These are phyloP conservation scores for Alternaria ventricosa DNA, from an alignment of 2,329 filamentous ascomycete species.

Conservation along the genomic window DNA sequence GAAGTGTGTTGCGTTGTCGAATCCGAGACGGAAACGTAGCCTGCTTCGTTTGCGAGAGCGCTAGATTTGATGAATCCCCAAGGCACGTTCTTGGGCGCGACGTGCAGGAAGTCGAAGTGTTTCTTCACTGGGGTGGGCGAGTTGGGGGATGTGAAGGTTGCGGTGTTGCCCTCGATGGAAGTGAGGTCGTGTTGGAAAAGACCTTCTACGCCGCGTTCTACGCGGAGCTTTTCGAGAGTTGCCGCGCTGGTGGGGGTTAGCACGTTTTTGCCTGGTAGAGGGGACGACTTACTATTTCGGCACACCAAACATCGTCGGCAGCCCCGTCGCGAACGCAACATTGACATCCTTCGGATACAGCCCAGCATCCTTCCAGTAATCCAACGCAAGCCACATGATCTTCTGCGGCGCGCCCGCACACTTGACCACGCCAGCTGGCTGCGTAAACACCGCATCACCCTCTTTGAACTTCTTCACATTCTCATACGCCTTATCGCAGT, in stretches of 20 bases:
- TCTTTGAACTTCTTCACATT: constrained; percentile 42
- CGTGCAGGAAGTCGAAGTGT: constrained; percentile 49
- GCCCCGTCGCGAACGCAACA: constrained; percentile 48
- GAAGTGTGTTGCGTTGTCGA: constrained; percentile 46
- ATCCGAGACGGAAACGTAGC: constrained; percentile 48
- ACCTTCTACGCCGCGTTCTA: constrained; percentile 46
- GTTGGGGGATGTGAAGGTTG: constrained; percentile 39
- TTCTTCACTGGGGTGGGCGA: constrained; percentile 35
- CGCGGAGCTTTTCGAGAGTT: constrained; percentile 44
- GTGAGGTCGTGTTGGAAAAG: constrained; percentile 50
- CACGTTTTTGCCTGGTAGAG: not conserved
- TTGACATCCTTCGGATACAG: constrained; percentile 45
- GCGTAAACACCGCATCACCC: constrained; percentile 49
- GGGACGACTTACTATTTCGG: constrained; percentile 36
- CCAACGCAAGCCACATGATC: constrained; percentile 52
- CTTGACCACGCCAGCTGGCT: constrained; percentile 49
- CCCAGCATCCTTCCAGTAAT: constrained; percentile 47
- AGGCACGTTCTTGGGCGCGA: constrained; percentile 48
- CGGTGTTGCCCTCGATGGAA: constrained; percentile 47
- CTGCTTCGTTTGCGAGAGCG: constrained; percentile 42
- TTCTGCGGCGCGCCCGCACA: constrained; percentile 52
- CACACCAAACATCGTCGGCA: constrained; percentile 51
- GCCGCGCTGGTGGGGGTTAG: constrained; percentile 30
- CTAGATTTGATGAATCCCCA: constrained; percentile 48
- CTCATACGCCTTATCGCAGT: constrained; percentile 47